phyloP scores from a whole-genome alignment of 2,329 filamentous ascomycete genomes.

The Alternaria conjuncta region DNA sequence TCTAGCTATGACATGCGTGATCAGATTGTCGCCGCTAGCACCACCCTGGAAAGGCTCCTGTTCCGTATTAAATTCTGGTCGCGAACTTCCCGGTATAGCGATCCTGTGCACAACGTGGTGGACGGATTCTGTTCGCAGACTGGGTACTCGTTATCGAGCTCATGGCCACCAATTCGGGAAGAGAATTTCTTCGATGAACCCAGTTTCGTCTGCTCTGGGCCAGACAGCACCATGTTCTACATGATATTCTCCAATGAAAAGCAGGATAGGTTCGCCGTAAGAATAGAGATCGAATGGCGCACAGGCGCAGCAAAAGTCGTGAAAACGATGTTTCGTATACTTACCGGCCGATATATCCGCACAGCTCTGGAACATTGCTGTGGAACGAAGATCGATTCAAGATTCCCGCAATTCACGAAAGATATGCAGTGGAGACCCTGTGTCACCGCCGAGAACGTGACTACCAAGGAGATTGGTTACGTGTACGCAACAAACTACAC shows the following conservation, averaged over 20 bases:
- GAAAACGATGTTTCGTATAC: neutral
- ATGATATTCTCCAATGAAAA: neutral
- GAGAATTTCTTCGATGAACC: no score
- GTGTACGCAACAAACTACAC: no score
- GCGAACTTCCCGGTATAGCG: no score
- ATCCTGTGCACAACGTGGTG: no score
- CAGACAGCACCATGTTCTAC: neutral
- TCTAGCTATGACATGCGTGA: no score
- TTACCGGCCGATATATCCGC: neutral
- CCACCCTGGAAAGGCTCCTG: no score
- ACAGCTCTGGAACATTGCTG: neutral
- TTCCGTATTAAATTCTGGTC: no score
- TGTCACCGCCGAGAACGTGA: accelerated
- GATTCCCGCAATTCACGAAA: neutral
- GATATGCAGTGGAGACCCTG: neutral
- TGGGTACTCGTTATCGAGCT: no score
- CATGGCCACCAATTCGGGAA: no score
- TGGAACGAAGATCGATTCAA: neutral
- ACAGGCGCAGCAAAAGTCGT: neutral
- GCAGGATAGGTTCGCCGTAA: neutral
- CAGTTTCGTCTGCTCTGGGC: no score
- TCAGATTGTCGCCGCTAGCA: no score
- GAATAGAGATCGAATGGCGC: neutral
- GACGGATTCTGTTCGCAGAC: no score
- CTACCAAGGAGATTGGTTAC: neutral